Conservation (phyloP, 768 basidiomycete genomes). For the Solioccasus polychromus region DNA sequence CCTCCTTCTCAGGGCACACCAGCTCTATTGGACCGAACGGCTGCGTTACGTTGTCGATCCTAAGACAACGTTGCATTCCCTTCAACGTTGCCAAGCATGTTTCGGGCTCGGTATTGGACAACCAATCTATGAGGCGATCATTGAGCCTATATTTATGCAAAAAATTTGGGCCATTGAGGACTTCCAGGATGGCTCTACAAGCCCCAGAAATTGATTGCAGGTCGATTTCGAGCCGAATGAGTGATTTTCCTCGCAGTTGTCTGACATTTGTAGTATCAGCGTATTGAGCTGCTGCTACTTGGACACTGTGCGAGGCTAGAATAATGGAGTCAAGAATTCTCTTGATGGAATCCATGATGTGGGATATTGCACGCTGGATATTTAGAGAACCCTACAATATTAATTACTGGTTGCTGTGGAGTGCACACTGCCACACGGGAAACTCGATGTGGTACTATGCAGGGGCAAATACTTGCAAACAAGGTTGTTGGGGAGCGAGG, state of each 20-base stretch:
- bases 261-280: background rate
- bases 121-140: conserved; percentile 5
- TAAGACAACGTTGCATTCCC: background rate
- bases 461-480: too few species aligned
- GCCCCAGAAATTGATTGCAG: conserved; percentile 4
- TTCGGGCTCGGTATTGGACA: conserved; percentile 1
- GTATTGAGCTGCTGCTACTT: background rate
- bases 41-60: background rate
- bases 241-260: conserved; percentile 1
- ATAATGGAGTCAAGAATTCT: background rate
- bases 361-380: too few species aligned
- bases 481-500: too few species aligned
- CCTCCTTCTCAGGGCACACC: too few species aligned
- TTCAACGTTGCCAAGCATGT: conserved; percentile 2
- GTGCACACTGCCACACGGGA: too few species aligned
- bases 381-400: too few species aligned
- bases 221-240: conserved; percentile 6
- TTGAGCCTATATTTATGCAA: conserved; percentile 1
- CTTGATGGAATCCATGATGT: conserved; percentile 5
- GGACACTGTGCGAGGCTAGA: background rate
- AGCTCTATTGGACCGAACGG: background rate
- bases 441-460: too few species aligned
- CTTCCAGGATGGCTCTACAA: conserved; percentile 4
- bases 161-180: background rate
- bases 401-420: too few species aligned